Evolutionary conservation across 305 asterid genomes (phyloP).

Genomic region (Petunia hybrid): DNA sequence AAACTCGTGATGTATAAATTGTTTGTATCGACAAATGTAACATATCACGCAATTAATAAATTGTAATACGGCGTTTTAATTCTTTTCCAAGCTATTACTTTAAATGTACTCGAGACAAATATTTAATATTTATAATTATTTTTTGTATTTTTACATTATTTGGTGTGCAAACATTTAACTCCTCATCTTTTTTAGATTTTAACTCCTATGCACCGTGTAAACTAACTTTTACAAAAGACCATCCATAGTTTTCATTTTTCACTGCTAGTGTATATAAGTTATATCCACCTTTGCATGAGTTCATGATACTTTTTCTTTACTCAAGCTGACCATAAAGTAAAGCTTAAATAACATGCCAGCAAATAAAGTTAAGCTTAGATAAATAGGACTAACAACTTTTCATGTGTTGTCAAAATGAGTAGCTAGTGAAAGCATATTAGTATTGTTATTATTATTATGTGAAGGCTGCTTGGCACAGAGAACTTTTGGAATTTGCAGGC

Average conservation of each 20-base stretch:
- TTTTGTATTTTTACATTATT: too few species aligned
- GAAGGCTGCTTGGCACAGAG: not conserved
- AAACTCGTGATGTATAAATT: too few species aligned
- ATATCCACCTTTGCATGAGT: not conserved
- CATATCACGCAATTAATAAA: too few species aligned
- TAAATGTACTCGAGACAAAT: conserved; percentile 33
- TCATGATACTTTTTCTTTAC: not conserved
- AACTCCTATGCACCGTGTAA: too few species aligned
- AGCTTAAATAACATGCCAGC: conserved; percentile 27
- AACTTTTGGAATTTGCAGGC: not conserved
- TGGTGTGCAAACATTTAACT: too few species aligned
- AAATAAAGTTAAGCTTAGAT: conserved; percentile 29
- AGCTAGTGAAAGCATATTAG: too few species aligned
- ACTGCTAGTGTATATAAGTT: not conserved
- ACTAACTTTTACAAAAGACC: too few species aligned
- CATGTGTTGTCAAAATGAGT: not conserved
- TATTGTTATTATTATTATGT: too few species aligned
- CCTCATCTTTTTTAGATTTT: too few species aligned
- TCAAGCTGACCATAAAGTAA: not conserved
- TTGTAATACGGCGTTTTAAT: conserved; percentile 36
- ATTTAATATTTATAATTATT: conserved; percentile 31
- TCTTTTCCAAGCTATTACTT: not conserved
- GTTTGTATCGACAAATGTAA: too few species aligned
- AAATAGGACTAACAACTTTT: conserved; percentile 1
- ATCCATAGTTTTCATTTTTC: too few species aligned